Conservation (phyloP, 2,329 filamentous ascomycete species). For the Penicillium sp. region DNA sequence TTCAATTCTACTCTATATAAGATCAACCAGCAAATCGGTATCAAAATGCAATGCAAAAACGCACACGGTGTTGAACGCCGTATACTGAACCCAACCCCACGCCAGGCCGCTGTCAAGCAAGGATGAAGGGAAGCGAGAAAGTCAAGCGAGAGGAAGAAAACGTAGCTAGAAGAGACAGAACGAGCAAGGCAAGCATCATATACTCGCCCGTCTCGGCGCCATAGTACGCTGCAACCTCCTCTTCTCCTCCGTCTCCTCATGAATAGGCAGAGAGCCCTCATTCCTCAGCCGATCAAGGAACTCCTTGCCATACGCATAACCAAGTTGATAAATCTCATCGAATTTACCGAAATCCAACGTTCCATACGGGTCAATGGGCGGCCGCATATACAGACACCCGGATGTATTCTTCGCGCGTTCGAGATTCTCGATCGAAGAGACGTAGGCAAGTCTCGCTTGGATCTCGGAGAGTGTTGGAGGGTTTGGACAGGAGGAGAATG, state of each 20-base stretch:
- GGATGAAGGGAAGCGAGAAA: background rate
- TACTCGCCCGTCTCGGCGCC: slow-evolving; percentile 78
- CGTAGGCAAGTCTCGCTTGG: slow-evolving; percentile 91
- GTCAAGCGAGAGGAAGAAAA: background rate
- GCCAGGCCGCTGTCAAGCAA: background rate
- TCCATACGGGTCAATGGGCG: slow-evolving; percentile 89
- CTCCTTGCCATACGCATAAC: slow-evolving; percentile 82
- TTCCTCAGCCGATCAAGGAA: slow-evolving; percentile 77
- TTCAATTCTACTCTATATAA: too few relatives aligned
- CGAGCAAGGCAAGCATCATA: slow-evolving; percentile 39
- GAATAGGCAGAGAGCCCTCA: slow-evolving; percentile 73
- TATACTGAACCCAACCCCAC: too few relatives aligned
- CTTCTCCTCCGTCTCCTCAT: slow-evolving; percentile 76
- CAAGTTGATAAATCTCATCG: slow-evolving; percentile 91
- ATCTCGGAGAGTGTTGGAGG: slow-evolving; percentile 95
- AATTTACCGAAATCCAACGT: slow-evolving; percentile 97
- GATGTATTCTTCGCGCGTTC: slow-evolving; percentile 90
- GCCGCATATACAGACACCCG: slow-evolving; percentile 94
- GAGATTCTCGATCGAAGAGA: slow-evolving; percentile 90
- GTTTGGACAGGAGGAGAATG: slow-evolving; percentile 84
- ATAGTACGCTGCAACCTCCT: slow-evolving; percentile 76
- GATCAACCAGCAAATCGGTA: too few relatives aligned
- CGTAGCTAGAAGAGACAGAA: background rate
- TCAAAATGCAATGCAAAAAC: too few relatives aligned
- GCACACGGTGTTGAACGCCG: too few relatives aligned